Evolutionary conservation across 177 flowering plant species (phyloP).

Genomic region (Tripterygium wilfordii): DNA sequence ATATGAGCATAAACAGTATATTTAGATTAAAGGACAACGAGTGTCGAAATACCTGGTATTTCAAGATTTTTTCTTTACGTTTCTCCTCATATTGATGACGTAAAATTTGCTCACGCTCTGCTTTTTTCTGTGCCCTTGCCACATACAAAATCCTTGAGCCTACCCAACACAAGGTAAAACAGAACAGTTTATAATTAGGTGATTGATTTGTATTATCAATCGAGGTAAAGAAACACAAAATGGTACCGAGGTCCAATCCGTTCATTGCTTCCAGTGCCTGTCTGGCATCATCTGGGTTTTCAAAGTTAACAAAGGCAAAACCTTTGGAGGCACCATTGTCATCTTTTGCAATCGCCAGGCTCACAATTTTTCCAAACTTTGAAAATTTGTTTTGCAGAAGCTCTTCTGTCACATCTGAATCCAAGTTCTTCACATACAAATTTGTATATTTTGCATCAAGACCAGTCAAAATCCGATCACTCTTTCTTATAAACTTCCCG

Average conservation of each 20-base stretch:
- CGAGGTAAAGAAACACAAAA: not conserved
- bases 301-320: conserved; percentile 6
- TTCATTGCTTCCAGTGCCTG: not conserved
- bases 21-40: no score
- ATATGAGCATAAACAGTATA: no score
- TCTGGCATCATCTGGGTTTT: not conserved
- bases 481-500: not conserved
- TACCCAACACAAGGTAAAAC: no score
- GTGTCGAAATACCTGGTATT: no score
- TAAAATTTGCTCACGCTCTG: conserved; percentile 22
- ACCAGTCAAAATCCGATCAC: not conserved
- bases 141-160: conserved; percentile 34
- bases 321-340: not conserved
- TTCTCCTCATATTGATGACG: conserved; percentile 6
- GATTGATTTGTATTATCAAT: no score
- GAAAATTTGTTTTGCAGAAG: not conserved
- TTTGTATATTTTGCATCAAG: not conserved
- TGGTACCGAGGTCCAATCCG: not conserved
- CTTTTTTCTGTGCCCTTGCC: conserved; percentile 38
- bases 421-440: not conserved
- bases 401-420: not conserved
- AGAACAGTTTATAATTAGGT: no score
- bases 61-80: not conserved
- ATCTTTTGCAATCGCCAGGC: not conserved
- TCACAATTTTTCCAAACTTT: not conserved